Base-by-base conservation (phyloP, 1,284 basidiomycete genomes). In the Cryptococcus depauperatus region DNA sequence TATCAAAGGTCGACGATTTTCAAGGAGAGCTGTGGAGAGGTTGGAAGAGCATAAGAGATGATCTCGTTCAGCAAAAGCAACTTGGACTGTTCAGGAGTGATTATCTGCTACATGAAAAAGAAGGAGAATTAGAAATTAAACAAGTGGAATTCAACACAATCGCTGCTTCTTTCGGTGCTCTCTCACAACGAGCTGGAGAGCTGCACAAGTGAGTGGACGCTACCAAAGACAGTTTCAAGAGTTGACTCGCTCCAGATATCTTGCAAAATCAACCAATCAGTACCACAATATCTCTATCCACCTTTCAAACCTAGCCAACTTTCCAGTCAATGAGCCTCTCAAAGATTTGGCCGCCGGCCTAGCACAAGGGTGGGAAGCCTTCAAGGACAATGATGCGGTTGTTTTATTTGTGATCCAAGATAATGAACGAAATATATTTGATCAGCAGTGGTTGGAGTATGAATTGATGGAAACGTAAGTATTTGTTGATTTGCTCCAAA, bases 71-170 rank as follows among this genome's bases (percentile, higher is more conserved):
- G 85, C 78, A 81, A 2, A 71, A 88, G 19, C 85, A 93, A 52
- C 77, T 98, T 9, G 91, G 92, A 10, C 73, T 98, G n/a, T 96
- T 96, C 69, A 77, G 95, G 41, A 93, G 89, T 13, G 93, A 98
- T 71, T 98, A 97, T 69, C 76, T 98, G 33, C 72, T 97, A n/a
- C 88, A 98, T 61, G 70, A 74, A 6, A 33, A 44, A 4, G 33
- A 56, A 2, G 43, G 48, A 6, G 54, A 70, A 0, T 56, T 80
- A 9, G 72, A 74, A 23, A 73, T 98, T 49, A 95, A 91, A 67
- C 93, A 98, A 73, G 93, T 98, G 43, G 95, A 98, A 68, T 95
- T 97, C 72, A 98, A 98, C 68, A 97, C 93, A 5, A 93, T 97
- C 55, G 89, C 91, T 0, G 81, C 84, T 0, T 90, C 88, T 1